These are phyloP conservation scores for Clarireedia paspali DNA, from an alignment of 2,329 filamentous ascomycete species.

Conservation along the genomic window DNA sequence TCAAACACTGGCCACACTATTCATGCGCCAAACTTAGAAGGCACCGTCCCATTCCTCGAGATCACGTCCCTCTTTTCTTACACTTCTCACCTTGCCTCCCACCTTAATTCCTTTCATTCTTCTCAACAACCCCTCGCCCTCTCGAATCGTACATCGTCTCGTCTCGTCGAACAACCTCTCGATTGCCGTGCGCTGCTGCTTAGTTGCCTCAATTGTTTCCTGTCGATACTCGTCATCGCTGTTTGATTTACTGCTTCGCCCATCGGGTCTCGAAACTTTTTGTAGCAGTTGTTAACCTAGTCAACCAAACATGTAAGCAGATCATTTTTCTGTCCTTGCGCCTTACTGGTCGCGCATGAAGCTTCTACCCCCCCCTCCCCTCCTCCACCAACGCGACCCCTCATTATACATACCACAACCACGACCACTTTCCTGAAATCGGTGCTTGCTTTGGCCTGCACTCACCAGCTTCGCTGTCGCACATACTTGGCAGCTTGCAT, in stretches of 20 bases:
- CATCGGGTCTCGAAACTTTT: slow-evolving; percentile 22
- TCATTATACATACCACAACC: slow-evolving; percentile 12
- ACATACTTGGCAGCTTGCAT: slow-evolving; percentile 18
- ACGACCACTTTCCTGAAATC: slow-evolving; percentile 7
- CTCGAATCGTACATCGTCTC: slow-evolving; percentile 11
- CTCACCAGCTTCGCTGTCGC: slow-evolving; percentile 10
- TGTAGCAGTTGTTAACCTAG: slow-evolving; percentile 23
- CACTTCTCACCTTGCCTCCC: not conserved
- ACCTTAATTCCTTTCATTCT: slow-evolving; percentile 1
- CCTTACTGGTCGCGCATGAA: slow-evolving; percentile 22
- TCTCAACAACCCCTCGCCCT: not conserved
- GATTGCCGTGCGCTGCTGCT: slow-evolving; percentile 19
- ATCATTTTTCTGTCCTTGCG: slow-evolving; percentile 23
- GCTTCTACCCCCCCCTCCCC: slow-evolving; percentile 18
- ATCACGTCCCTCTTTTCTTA: not conserved
- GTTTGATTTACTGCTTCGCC: slow-evolving; percentile 29
- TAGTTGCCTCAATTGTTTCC: slow-evolving; percentile 28
- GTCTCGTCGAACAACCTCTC: slow-evolving; percentile 13
- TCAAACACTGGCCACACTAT: slow-evolving; percentile 4
- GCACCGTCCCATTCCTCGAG: slow-evolving; percentile 7
- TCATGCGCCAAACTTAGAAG: slow-evolving; percentile 5
- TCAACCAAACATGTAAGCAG: slow-evolving; percentile 25
- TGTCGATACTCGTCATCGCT: slow-evolving; percentile 30
- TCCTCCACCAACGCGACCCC: slow-evolving; percentile 16
- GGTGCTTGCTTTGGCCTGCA: slow-evolving; percentile 7